Base-by-base conservation (phyloP, 768 basidiomycete species). In the Agrocybe praecox region DNA sequence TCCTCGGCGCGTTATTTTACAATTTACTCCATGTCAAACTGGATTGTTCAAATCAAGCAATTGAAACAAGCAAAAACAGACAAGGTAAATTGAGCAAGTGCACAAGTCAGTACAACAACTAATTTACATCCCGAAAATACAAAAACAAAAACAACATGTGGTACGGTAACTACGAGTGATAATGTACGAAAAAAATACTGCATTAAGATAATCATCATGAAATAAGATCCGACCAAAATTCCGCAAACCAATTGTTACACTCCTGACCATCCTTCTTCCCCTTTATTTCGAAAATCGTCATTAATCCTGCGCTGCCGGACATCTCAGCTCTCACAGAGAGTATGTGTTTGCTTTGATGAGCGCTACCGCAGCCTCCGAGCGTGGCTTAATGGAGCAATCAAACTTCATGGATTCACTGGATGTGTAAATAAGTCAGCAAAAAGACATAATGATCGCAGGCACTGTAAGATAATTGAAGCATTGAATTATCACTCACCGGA, bases 321-420 rank as follows among this genome's bases (percentile, higher is more conserved):
- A 40, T 40, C 6, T 15, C 12, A 14, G n/a, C 17, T 29, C 17
- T 29, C 29, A 51, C 8, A 59, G 21, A 55, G 33, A 46, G 14
- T 45, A 40, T 6, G 43, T 21, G 32, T 23, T 46, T 15, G 53
- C 49, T 34, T 24, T 17, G 23, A 55, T 44, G n/a, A 64, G 24
- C 17, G 53, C 55, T 10, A 46, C 50, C 10, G 59, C 59, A 10
- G 59, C 57, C 29, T 61, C 55, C 2, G 58, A 61, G 5, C 64
- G 59, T 0, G 59, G 59, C 18, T 53, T 59, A 11, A 65, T 65
- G 18, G 56, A 32, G 21, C 61, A 62, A 0, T 49, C 43, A 49
- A 65, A 65, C 15, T 59, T 48, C 17, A 61, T 42, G 3, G 61
- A 49, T 40, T 65, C 64, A n/a, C 64, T 65, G 47, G 17, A 26